Evolutionary conservation across 192 early-diverging fungal species (phyloP), one percentile per base, ranked within the genome.

Genomic region (Coemansia asiatica): DNA sequence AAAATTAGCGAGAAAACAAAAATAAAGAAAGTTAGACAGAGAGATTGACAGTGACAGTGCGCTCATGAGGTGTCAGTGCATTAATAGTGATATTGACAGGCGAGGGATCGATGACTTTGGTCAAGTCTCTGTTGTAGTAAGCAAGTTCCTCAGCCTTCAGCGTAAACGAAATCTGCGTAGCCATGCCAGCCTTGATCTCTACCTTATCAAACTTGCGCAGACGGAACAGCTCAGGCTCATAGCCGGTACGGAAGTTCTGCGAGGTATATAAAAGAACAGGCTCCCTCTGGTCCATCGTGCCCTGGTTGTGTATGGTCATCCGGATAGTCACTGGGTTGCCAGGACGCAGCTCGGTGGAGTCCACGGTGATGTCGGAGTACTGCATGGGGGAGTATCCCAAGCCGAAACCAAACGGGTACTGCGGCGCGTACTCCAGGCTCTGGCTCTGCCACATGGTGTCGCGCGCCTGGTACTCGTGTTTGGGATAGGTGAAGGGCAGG

Each of bases 401-500:
- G 12, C 88, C 87, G 23, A 75, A 74, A 22, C 85, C 79, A 49
- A 89, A 89, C 4, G 86, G 61, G 46, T 75, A 89, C n/a, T 79
- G 64, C 2, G 85, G 87, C 12, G 78, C 65, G 59, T 87, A 87
- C 60, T 85, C 82, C 15, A 61, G 54, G 31, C 49, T 27, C 1
- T 66, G 28, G 18, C 71, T 66, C 51, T 82, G 75, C 83, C 83
- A 84, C 35, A 77, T 66, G 19, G 75, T 75, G 44, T 66, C 66
- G 15, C 50, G 61, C 12, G 73, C 57, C 56, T 85, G 72, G 49
- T 68, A 68, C 27, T 80, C 69, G 70, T 82, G 61, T 13, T 69
- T 71, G 0, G 87, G 88, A 66, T 86, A 89, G 8, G 87, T 85
- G 60, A 85, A 79, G 4, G 88, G 86, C 49, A 83, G 68, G 0